A percentile compares a stretch with the other conserved stretches of the same genome.
These are phyloP conservation scores for Penicillium glabrum DNA, from an alignment of 2,329 filamentous ascomycete species.

Conservation along the genomic window DNA sequence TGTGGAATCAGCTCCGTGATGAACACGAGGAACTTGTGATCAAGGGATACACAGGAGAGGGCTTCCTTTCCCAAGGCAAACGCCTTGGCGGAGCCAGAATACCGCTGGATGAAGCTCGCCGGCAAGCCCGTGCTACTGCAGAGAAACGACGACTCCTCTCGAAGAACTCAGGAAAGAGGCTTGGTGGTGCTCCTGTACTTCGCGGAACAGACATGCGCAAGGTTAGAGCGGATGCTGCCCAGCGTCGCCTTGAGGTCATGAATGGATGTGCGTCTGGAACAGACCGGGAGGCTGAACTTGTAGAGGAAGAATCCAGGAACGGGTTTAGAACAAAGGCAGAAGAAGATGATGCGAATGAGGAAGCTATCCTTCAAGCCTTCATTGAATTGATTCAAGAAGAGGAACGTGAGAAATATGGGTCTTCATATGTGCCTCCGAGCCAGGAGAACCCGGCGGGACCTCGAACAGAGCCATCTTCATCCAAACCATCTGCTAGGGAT, in stretches of 20 bases:
- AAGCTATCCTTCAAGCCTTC: constrained; percentile 79
- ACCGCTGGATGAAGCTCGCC: constrained; percentile 70
- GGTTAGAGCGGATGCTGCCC: constrained; percentile 70
- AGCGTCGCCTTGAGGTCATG: constrained; percentile 65
- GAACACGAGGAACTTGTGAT: constrained; percentile 74
- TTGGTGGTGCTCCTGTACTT: constrained; percentile 64
- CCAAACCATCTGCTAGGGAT: constrained; percentile 28
- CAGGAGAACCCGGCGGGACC: constrained; percentile 54
- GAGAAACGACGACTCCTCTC: constrained; percentile 64
- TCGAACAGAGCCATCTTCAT: constrained; percentile 36
- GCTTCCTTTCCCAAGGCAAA: constrained; percentile 75
- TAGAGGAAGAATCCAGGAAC: constrained; percentile 65
- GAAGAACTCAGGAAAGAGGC: constrained; percentile 65
- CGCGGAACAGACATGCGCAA: constrained; percentile 68
- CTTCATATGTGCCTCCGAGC: constrained; percentile 54
- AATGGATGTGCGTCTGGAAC: constrained; percentile 75
- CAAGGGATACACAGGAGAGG: constrained; percentile 89
- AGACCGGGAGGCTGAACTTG: constrained; percentile 65
- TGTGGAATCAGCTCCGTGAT: constrained; percentile 87
- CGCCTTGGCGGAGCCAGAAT: constrained; percentile 67
- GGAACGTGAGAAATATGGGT: constrained; percentile 60
- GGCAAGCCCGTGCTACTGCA: constrained; percentile 70
- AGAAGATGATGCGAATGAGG: constrained; percentile 84
- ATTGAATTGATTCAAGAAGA: constrained; percentile 88
- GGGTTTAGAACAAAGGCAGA: constrained; percentile 83